Conservation (phyloP, 441 rosid genomes). For the Brassica balearica region DNA sequence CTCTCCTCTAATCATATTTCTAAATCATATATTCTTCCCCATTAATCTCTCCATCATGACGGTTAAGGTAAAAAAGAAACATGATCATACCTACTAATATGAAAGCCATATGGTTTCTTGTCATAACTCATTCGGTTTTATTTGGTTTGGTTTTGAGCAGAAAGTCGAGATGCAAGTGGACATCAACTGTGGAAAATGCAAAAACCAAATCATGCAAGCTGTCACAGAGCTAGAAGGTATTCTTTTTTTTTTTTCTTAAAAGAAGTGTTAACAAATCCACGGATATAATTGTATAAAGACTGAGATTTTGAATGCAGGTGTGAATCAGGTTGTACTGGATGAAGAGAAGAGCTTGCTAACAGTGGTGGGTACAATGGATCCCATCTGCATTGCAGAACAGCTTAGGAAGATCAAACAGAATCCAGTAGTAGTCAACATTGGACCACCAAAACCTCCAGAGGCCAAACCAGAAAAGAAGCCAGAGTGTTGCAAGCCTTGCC, state of each 20-base stretch:
- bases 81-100: conserved; percentile 8
- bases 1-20: conserved; percentile 26
- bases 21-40: conserved; percentile 1
- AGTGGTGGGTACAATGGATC: conserved; percentile 47
- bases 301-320: conserved; percentile 35
- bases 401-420: conserved; percentile 43
- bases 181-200: conserved; percentile 45
- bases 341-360: conserved; percentile 43
- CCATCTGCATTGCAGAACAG: conserved; percentile 31
- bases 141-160: conserved; percentile 40
- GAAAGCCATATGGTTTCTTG: not conserved
- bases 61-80: conserved; percentile 35
- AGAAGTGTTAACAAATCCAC: not conserved
- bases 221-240: conserved; percentile 43
- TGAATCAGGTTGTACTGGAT: conserved; percentile 40
- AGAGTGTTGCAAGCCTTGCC: conserved; percentile 24
- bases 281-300: not conserved
- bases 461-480: conserved; percentile 30
- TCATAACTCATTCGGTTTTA: conserved; percentile 13
- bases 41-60: conserved; percentile 35
- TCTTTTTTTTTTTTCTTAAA: not conserved
- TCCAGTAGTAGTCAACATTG: conserved; percentile 43
- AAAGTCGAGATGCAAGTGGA: conserved; percentile 41
- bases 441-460: conserved; percentile 42
- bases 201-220: conserved; percentile 35